These are phyloP conservation scores for Didymosphaeria variabile DNA, from an alignment of 2,329 filamentous ascomycete species.

Conservation along the genomic window DNA sequence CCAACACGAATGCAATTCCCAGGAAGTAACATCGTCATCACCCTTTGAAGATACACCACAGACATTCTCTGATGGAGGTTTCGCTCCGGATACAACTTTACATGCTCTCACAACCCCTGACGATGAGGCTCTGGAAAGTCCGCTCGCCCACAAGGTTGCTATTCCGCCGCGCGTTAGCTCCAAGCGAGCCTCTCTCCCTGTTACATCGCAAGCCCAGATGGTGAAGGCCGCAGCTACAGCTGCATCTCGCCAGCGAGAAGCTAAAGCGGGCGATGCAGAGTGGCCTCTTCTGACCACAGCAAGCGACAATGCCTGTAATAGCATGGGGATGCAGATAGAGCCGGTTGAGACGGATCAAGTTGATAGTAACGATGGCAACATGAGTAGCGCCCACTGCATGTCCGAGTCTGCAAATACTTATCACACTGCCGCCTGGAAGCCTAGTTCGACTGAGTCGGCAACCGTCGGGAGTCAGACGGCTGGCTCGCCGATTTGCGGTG, in stretches of 20 bases:
- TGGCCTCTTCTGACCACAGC: slow-evolving; percentile 25
- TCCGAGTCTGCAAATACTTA: slow-evolving; percentile 8
- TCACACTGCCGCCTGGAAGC: slow-evolving; percentile 3
- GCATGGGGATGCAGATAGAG: not conserved
- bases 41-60: not conserved
- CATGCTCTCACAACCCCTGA: slow-evolving; percentile 17
- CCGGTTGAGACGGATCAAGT: not conserved
- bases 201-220: not conserved
- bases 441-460: slow-evolving; percentile 14
- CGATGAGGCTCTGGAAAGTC: slow-evolving; percentile 16
- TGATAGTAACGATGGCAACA: not conserved
- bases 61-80: not conserved
- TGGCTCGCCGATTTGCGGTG: slow-evolving; percentile 17
- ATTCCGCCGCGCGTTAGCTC: slow-evolving; percentile 29
- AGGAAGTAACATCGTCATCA: not conserved
- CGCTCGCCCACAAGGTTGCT: slow-evolving; percentile 15
- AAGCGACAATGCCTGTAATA: not conserved
- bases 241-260: slow-evolving; percentile 9
- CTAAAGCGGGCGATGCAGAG: slow-evolving; percentile 19
- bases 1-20: not conserved
- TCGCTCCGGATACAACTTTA: not conserved
- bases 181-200: slow-evolving; percentile 27
- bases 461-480: slow-evolving; percentile 20
- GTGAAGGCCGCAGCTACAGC: not conserved
- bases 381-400: not conserved